These are phyloP conservation scores for Acanthamoeba lenticulata DNA, from an alignment of 208 protist genomes.

Conservation along the genomic window DNA sequence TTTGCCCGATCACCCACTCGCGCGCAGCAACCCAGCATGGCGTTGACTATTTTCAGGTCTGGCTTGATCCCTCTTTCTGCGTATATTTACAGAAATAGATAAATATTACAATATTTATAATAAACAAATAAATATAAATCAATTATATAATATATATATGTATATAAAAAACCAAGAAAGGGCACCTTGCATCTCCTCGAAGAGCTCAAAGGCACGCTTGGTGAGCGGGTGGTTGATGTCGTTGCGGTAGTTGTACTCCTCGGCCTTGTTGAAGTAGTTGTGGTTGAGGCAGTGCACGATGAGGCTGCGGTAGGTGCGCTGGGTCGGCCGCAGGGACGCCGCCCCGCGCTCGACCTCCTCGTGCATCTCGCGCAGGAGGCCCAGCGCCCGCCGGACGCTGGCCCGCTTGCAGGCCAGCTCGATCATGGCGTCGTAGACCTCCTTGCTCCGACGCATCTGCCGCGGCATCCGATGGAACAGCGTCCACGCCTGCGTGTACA, in stretches of 20 bases:
- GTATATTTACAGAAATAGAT: background rate
- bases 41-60: slow-evolving; percentile 28
- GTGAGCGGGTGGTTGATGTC: slow-evolving; percentile 48
- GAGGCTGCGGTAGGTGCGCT: background rate
- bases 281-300: slow-evolving; percentile 42
- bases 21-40: slow-evolving; percentile 44
- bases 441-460: background rate
- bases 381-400: background rate
- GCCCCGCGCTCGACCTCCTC: background rate
- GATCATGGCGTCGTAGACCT: slow-evolving; percentile 18
- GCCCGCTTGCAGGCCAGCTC: slow-evolving; percentile 14
- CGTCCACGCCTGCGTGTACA: slow-evolving; percentile 29
- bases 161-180: too few species aligned
- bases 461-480: slow-evolving; percentile 1
- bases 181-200: slow-evolving; percentile 33
- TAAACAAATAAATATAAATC: too few species aligned
- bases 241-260: slow-evolving; percentile 57
- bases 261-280: slow-evolving; percentile 58
- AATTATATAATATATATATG: too few species aligned
- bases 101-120: too few species aligned
- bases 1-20: background rate
- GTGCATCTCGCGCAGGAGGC: slow-evolving; percentile 17
- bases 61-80: background rate
- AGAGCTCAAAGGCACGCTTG: background rate
- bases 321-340: background rate